Evolutionary conservation across 345 rosid species (phyloP).

Genomic region (Lepidium aucheri): DNA sequence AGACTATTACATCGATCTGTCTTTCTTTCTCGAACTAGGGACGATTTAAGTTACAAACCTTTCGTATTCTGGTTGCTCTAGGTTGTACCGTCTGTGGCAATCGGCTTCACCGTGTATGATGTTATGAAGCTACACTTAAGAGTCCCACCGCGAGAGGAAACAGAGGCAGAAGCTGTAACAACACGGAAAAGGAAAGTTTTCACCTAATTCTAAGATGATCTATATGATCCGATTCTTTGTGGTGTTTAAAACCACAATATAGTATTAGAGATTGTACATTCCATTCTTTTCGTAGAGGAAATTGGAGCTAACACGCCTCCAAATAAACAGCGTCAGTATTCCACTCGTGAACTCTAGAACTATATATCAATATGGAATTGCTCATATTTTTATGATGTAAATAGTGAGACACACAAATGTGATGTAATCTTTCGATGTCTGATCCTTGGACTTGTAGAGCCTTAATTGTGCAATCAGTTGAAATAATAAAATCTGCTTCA

Average conservation of each 20-base stretch:
- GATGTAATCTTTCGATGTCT: neutral
- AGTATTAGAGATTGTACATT: constrained; percentile 17
- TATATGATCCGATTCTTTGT: constrained; percentile 4
- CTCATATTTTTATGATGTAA: neutral
- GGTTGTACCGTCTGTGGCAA: constrained; percentile 94
- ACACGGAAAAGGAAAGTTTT: constrained; percentile 45
- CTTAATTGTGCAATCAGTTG: no score
- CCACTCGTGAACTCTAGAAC: neutral
- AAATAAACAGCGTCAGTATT: neutral
- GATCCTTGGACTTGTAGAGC: neutral
- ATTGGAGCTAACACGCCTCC: neutral
- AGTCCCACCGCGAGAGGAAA: constrained; percentile 80
- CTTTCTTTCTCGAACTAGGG: neutral
- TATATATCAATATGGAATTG: constrained; percentile 8
- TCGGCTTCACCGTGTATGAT: constrained; percentile 92
- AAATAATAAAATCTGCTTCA: no score
- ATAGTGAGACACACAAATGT: neutral
- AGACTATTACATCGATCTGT: neutral
- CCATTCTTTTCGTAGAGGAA: constrained; percentile 34
- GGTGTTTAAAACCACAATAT: constrained; percentile 16
- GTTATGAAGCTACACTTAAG: constrained; percentile 62
- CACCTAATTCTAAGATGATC: constrained; percentile 19
- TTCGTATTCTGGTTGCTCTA: constrained; percentile 10
- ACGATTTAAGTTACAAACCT: neutral
- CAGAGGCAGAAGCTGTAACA: constrained; percentile 37